Evolutionary conservation across 495 filamentous ascomycete species (phyloP), one percentile per base, ranked within the genome.

Genomic region (Neurospora sublineolata): DNA sequence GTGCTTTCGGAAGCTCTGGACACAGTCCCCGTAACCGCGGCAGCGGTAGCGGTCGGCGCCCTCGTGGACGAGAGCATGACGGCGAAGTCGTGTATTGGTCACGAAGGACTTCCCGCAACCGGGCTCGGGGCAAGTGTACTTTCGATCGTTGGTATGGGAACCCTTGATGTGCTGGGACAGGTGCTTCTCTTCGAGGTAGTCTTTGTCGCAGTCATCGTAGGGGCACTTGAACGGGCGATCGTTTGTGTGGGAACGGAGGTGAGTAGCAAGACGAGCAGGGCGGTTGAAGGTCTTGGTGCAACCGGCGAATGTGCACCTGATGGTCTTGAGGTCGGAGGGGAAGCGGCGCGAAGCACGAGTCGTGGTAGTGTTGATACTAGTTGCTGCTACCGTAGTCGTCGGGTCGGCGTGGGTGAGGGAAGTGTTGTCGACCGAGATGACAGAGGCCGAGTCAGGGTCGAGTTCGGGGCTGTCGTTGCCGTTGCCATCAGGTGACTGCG

Each of bases 201-300:
- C 85, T 81, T 97, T 97, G 74, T 86, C 87, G 78, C 95, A 99
- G 20, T 79, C 87, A 0, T 82, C 77, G 70, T 89, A 84, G 3
- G 86, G 81, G 77, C 95, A 99, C 36, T 83, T 79, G 77, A 88
- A 93, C 7, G 91, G 84, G 10, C 93, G 87, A 74, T 94, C 92
- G 73, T 92, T 91, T 52, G 88, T 93, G 78, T 97, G 94, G 3
- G 90, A 91, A 58, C 91, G 84, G 3, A 93, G 76, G 76, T 97
- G 94, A 60, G 91, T 87, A n/a, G 88, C 84, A 3, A 97, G 86
- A 40, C 91, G 87, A n/a, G 87, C 89, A 3, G 92, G 93, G 1
- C 94, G 89, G 79, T 95, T 94, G 87, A 94, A 97, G n/a, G 89
- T 87, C 80, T 93, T 94, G 33, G 80, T 77, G 77, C 94, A 97